Evolutionary conservation across 495 filamentous ascomycete genomes (phyloP).

Genomic region (Xylona heveae): DNA sequence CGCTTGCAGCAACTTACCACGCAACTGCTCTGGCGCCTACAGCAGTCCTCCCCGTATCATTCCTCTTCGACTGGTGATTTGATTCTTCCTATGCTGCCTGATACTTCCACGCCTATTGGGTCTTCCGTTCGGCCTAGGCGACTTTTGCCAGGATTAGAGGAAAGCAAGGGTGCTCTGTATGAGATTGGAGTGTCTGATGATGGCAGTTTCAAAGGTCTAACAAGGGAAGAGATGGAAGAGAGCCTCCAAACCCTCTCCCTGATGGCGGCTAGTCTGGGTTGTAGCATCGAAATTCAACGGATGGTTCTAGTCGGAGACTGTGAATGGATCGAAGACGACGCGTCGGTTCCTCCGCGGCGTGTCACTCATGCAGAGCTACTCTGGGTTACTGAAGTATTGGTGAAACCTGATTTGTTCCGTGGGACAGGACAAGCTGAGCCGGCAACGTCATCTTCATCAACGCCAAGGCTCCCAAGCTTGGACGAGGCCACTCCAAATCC

Average conservation of each 20-base stretch:
- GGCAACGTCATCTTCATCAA: too few species aligned
- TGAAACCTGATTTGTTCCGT: conserved; percentile 33
- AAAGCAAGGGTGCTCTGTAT: conserved; percentile 81
- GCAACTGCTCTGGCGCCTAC: conserved; percentile 82
- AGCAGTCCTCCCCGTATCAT: conserved; percentile 87
- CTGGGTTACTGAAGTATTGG: conserved; percentile 75
- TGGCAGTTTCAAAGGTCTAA: conserved; percentile 77
- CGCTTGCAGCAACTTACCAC: conserved; percentile 81
- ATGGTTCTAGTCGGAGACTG: conserved; percentile 75
- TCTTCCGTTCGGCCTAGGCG: conserved; percentile 35
- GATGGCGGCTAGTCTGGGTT: conserved; percentile 86
- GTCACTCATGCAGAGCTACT: conserved; percentile 30
- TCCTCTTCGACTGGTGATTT: conserved; percentile 46
- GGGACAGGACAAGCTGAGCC: conserved; percentile 5
- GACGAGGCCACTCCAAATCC: too few species aligned
- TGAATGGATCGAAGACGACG: conserved; percentile 45
- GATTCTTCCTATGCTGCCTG: conserved; percentile 50
- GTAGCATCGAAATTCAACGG: conserved; percentile 62
- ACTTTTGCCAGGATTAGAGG: conserved; percentile 64
- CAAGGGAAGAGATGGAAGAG: conserved; percentile 77
- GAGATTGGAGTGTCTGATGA: conserved; percentile 95
- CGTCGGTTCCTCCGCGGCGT: too few species aligned
- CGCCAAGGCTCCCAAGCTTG: too few species aligned
- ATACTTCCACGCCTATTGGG: conserved; percentile 30
- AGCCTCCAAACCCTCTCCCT: conserved; percentile 60